Evolutionary conservation across 495 filamentous ascomycete species (phyloP), one percentile per base, ranked within the genome.

Genomic region (Aspergillus sparsus): DNA sequence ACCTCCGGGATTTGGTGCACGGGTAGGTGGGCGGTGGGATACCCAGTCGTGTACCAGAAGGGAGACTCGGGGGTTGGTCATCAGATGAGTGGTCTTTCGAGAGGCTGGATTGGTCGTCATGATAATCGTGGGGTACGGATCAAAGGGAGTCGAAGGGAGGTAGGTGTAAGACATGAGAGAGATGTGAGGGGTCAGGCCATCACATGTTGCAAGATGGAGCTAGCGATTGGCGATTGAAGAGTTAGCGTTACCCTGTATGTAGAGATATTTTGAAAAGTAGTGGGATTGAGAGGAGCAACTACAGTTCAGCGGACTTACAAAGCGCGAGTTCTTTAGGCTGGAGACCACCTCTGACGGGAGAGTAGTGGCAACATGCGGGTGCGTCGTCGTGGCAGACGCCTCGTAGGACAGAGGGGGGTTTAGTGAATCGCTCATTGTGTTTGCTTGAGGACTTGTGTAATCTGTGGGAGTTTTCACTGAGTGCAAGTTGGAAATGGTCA

Each of bases 141-240:
- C 82, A 75, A 86, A 93, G 15, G 92, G 90, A 6, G 90, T 90
- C 0, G 83, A 85, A 15, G 93, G 89, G 54, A 98, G 89, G 78
- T 96, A 98, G 68, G 94, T 97, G 79, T 97, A 98, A 77, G 96
- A 97, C 94, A 98, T 98, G 63, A 98, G 86, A 31, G 91, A 93
- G 70, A 98, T 89, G 76, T 98, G 94, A 13, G 94, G 94, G 66
- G 84, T 83, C 71, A 93, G 85, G 66, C 85, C 81, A 71, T 83
- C 83, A 73, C 87, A 93, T 57, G 94, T 98, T 62, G 94, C 93
- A 34, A 98, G 87, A 72, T 98, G 95, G 58, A 98, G 92, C 92
- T 96, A 60, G 12, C 7, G 37, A 50, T 34, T 53, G 31, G 8
- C 41, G 8, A 33, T 63, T 45, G 62, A 27, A 27, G 21, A 27